Percentiles rank a stretch among this genome's conserved stretches.
Evolutionary conservation across 106 monocot genomes (phyloP).

Genomic region (Dioscorea dumetorum): DNA sequence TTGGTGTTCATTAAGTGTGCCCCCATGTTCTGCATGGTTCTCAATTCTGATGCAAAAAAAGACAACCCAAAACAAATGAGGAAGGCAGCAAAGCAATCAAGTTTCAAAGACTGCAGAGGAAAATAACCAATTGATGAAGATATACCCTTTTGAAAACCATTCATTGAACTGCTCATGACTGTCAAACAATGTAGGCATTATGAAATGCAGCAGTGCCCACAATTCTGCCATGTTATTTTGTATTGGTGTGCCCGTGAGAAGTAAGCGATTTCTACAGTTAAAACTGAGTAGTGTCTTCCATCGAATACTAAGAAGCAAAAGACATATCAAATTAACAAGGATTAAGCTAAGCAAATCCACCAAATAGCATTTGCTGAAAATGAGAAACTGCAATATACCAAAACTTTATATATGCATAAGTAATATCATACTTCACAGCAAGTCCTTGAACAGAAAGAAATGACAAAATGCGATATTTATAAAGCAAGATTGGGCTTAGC

Average conservation of each 20-base stretch:
- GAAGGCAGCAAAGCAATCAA: background rate
- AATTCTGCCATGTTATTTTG: constrained; percentile 99
- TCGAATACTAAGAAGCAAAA: constrained; percentile 49
- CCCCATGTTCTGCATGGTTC: constrained; percentile 98
- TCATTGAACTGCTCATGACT: constrained; percentile 98
- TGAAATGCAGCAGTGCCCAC: constrained; percentile 99
- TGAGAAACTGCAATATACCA: too few species aligned
- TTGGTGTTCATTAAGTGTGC: constrained; percentile 97
- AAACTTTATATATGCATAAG: too few species aligned
- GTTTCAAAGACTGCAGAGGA: background rate
- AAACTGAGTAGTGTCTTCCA: constrained; percentile 97
- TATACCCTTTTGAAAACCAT: constrained; percentile 99
- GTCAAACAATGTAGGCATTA: constrained; percentile 98
- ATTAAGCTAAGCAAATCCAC: background rate
- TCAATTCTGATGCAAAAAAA: constrained; percentile 67
- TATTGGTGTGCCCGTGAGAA: constrained; percentile 96
- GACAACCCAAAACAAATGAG: background rate
- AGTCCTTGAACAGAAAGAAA: too few species aligned
- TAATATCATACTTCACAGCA: too few species aligned
- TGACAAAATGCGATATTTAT: too few species aligned
- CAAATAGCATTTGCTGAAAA: background rate
- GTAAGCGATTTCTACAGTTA: constrained; percentile 95
- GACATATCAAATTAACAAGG: background rate
- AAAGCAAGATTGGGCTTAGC: too few species aligned
- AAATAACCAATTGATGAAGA: constrained; percentile 8